Percentiles rank a stretch among this genome's conserved stretches.
Evolutionary conservation across 192 early-diverging fungal species (phyloP).

Genomic region (Coemansia reversa): DNA sequence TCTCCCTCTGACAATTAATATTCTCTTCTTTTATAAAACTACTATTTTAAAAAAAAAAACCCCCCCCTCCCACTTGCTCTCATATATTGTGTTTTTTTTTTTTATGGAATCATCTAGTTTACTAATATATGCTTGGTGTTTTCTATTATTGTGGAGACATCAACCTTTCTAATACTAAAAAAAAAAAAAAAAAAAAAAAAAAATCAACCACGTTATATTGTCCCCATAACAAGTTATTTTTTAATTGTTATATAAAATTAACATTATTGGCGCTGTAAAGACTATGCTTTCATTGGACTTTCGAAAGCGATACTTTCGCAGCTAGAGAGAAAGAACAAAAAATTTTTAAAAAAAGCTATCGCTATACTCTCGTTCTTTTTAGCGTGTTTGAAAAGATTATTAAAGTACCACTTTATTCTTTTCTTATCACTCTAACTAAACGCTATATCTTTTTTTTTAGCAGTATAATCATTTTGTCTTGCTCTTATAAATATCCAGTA

Average conservation of each 20-base stretch:
- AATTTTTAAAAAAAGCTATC: neutral
- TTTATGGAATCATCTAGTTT: neutral
- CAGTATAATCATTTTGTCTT: no score
- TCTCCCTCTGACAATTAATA: neutral
- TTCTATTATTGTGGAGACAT: no score
- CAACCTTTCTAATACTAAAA: no score
- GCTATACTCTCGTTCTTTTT: neutral
- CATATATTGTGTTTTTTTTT: neutral
- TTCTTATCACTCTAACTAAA: neutral
- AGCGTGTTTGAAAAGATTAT: neutral
- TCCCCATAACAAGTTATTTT: neutral
- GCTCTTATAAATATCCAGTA: neutral
- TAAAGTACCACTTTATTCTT: no score
- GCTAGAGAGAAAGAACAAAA: neutral
- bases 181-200: neutral
- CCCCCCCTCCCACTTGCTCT: neutral
- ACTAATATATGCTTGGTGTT: neutral
- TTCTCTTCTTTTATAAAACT: neutral
- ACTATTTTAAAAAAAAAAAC: no score
- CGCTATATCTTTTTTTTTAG: neutral
- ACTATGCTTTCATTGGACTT: no score
- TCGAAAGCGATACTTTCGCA: neutral
- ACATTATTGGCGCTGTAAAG: no score
- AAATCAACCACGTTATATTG: neutral
- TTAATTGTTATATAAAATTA: neutral